Base-by-base conservation (phyloP, 305 asterid species). In the Fraxinus platypoda region DNA sequence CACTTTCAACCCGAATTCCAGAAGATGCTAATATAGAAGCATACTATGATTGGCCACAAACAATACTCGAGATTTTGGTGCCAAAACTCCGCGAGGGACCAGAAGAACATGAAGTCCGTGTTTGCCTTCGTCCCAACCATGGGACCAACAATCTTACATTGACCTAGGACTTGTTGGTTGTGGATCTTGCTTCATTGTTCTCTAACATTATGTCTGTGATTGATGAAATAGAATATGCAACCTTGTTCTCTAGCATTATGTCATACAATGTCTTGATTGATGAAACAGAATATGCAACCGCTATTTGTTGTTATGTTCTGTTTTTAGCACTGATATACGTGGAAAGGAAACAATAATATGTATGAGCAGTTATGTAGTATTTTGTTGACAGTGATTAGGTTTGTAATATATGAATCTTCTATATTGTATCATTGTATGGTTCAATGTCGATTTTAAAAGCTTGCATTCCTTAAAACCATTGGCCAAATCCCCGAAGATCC, bases 21-120 rank as follows among this genome's bases (percentile, higher is more conserved):
- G 90, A 89, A 82, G 89, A 89, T 79, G 92, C 92, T 28, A 87
- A 84, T n/a, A 85, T 87, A 4, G 92, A 89, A 80, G 92, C 92
- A 0, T 89, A 89, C 78, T 85, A 82, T 33, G 87, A 87, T 25
- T 88, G 83, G 72, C 75, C 92, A 57, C 90, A 90, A 57, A 86
- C 88, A 1, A 79, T 34, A 79, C 88, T 89, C 0, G 92, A 89
- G 88, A 87, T 89, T 72, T 33, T 87, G 86, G 92, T 89, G 79
- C 92, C 92, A n/a, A 89, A 89, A 81, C 88, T 84, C 33, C 89
- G 83, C 0, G 90, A 82, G 70, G 90, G 88, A 8, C 87, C 88
- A 52, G 92, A 87, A 82, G 90, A 89, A 83, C 92, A 87, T 77
- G 90, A 89, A 82, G 90, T 89, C 17, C 90, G 89, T 0, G 89